Conservation (phyloP, 192 early-diverging fungal species). For the Coemansia sp. region DNA sequence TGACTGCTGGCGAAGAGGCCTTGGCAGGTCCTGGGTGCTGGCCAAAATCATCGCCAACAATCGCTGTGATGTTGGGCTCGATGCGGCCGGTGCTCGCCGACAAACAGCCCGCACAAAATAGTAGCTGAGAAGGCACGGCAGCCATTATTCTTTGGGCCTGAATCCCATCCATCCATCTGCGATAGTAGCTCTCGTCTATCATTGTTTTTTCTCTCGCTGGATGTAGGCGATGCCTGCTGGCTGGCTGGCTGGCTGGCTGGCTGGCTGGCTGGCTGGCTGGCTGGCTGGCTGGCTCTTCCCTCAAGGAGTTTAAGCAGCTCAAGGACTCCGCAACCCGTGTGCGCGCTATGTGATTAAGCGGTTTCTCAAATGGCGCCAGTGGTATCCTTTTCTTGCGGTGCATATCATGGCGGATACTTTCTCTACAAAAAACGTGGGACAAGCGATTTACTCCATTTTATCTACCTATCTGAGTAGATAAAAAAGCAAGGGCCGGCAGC, state of each 20-base stretch:
- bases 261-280: too few species aligned
- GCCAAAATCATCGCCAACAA: neutral
- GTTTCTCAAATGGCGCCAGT: neutral
- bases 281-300: neutral
- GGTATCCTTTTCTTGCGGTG: neutral
- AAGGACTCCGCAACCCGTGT: neutral
- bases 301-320: neutral
- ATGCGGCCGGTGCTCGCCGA: neutral
- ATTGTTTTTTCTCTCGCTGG: neutral
- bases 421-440: neutral
- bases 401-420: neutral
- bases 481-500: too few species aligned
- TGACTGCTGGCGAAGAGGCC: neutral
- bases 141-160: neutral
- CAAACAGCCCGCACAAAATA: slow-evolving; percentile 2
- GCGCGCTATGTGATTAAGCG: neutral
- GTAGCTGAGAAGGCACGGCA: neutral
- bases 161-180: neutral
- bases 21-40: neutral
- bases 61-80: neutral
- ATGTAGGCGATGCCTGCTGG: neutral
- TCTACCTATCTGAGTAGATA: neutral
- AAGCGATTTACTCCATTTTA: neutral
- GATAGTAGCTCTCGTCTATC: neutral
- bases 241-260: too few species aligned